These are phyloP conservation scores for Candida yuanshanica DNA, from an alignment of 805 yeast species.

Conservation along the genomic window DNA sequence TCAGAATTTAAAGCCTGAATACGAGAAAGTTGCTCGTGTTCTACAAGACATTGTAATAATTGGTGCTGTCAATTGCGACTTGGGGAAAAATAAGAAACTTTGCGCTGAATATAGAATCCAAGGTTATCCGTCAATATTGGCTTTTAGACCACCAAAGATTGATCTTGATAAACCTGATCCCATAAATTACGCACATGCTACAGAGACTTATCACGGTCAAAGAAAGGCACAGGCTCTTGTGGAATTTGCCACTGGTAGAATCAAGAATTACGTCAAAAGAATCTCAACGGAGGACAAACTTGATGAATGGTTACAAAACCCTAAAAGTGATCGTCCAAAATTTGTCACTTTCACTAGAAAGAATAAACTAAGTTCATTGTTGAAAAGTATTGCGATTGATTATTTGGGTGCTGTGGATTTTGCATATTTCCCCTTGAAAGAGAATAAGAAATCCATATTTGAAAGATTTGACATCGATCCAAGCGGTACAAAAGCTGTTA, in stretches of 20 bases:
- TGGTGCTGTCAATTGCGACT: slow-evolving; percentile 86
- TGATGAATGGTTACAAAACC: slow-evolving; percentile 17
- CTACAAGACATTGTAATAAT: slow-evolving; percentile 55
- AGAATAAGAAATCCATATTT: slow-evolving; percentile 18
- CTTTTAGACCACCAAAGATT: slow-evolving; percentile 76
- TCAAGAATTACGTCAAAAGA: slow-evolving; percentile 61
- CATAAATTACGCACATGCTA: slow-evolving; percentile 36
- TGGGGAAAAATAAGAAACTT: slow-evolving; percentile 54
- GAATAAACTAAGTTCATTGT: slow-evolving; percentile 44
- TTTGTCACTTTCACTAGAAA: slow-evolving; percentile 50
- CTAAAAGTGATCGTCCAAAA: slow-evolving; percentile 25
- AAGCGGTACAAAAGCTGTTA: slow-evolving; percentile 8
- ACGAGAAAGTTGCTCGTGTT: slow-evolving; percentile 54
- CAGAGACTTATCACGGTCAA: slow-evolving; percentile 57
- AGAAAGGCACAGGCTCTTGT: slow-evolving; percentile 50
- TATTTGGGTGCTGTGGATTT: slow-evolving; percentile 46
- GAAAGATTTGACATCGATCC: slow-evolving; percentile 13
- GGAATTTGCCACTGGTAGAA: slow-evolving; percentile 48
- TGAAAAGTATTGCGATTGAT: slow-evolving; percentile 67
- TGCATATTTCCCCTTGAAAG: slow-evolving; percentile 33
- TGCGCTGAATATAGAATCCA: slow-evolving; percentile 61
- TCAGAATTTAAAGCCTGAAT: slow-evolving; percentile 59
- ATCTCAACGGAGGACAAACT: slow-evolving; percentile 32
- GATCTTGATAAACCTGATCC: slow-evolving; percentile 19
- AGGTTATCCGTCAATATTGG: slow-evolving; percentile 82